phyloP scores from a whole-genome alignment of 805 yeast species.

The Kuraishia cidri region DNA sequence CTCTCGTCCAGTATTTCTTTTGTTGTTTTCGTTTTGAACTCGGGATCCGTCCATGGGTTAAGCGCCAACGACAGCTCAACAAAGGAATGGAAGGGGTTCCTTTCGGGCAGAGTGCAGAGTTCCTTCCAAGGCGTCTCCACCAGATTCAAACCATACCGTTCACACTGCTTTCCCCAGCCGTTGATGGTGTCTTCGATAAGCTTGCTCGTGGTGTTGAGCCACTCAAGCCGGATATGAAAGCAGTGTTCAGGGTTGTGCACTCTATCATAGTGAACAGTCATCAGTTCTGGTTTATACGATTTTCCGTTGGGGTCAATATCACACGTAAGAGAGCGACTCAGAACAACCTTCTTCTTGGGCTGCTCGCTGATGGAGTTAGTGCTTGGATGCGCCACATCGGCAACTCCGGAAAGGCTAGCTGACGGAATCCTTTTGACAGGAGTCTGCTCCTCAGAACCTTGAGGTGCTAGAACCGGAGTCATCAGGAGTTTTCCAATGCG shows the following conservation, averaged over 20 bases:
- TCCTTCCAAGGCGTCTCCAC: slow-evolving; percentile 94
- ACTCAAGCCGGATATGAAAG: slow-evolving; percentile 82
- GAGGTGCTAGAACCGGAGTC: slow-evolving; percentile 8
- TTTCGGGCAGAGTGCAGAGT: slow-evolving; percentile 61
- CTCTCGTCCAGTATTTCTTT: slow-evolving; percentile 34
- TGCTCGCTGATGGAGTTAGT: not conserved
- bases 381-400: not conserved
- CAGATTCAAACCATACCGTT: slow-evolving; percentile 68
- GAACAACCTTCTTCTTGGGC: slow-evolving; percentile 29
- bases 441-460: slow-evolving; percentile 1
- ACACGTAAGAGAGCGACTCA: slow-evolving; percentile 58
- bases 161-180: slow-evolving; percentile 77
- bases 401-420: not conserved
- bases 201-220: slow-evolving; percentile 88
- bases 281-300: slow-evolving; percentile 70
- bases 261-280: slow-evolving; percentile 81
- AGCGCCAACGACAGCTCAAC: slow-evolving; percentile 58
- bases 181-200: slow-evolving; percentile 71
- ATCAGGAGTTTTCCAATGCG: slow-evolving; percentile 3
- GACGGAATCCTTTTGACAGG: too few relatives aligned
- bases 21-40: slow-evolving; percentile 24
- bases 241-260: slow-evolving; percentile 95
- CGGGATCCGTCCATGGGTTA: slow-evolving; percentile 63
- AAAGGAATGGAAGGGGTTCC: slow-evolving; percentile 85
- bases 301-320: slow-evolving; percentile 68